Conservation (phyloP, 1,284 basidiomycete species). For the Caloboletus firmus region DNA sequence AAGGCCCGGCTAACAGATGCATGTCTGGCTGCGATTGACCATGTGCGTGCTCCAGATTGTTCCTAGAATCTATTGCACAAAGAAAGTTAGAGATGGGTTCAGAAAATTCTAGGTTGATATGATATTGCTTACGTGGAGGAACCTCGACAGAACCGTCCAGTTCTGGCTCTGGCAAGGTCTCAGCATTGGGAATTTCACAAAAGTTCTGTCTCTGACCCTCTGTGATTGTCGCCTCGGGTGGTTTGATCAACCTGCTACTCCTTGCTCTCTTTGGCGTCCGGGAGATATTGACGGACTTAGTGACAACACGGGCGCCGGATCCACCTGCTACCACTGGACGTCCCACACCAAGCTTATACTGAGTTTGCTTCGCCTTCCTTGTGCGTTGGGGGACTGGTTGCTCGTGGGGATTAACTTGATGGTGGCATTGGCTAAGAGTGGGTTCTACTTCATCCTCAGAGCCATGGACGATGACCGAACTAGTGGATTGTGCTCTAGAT, state of each 20-base stretch:
- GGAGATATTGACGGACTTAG: conserved; percentile 53
- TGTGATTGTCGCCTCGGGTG: conserved; percentile 54
- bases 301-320: conserved; percentile 59
- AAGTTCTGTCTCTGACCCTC: conserved; percentile 45
- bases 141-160: conserved; percentile 21
- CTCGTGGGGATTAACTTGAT: conserved; percentile 26
- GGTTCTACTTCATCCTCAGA: conserved; percentile 50
- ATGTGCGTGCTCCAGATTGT: conserved; percentile 1
- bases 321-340: conserved; percentile 64
- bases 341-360: conserved; percentile 69
- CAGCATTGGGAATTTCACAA: conserved; percentile 7
- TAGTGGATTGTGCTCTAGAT: conserved; percentile 39
- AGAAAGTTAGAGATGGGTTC: background rate
- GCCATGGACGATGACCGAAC: conserved; percentile 51
- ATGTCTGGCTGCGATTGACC: conserved; percentile 11
- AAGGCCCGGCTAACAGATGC: conserved; percentile 13
- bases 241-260: conserved; percentile 50
- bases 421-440: conserved; percentile 13
- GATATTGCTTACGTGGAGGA: conserved; percentile 17
- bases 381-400: conserved; percentile 42
- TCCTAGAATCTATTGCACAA: conserved; percentile 9
- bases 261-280: conserved; percentile 48
- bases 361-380: conserved; percentile 69
- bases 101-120: background rate
- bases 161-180: conserved; percentile 36